Conservation (phyloP, 2,329 filamentous ascomycete genomes). For the Endoconidiophora polonica region DNA sequence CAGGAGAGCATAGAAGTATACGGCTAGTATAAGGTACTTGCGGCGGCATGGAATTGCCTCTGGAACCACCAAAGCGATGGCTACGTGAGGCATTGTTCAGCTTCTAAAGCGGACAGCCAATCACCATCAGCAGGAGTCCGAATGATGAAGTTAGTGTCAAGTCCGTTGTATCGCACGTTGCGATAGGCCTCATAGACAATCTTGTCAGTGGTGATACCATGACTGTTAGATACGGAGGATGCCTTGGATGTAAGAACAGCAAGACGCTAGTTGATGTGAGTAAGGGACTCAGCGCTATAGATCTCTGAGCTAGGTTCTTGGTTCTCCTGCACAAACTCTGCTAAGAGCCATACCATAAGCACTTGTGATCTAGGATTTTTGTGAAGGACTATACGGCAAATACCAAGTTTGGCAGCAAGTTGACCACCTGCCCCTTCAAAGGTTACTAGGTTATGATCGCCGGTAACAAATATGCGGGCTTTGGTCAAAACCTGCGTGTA, state of each 20-base stretch:
- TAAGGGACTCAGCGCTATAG: constrained; percentile 20
- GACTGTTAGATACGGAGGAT: constrained; percentile 32
- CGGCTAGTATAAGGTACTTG: too few relatives aligned
- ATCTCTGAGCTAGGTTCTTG: constrained; percentile 57
- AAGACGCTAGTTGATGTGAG: constrained; percentile 19
- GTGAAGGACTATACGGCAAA: constrained; percentile 36
- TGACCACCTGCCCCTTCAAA: constrained; percentile 88
- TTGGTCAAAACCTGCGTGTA: too few relatives aligned
- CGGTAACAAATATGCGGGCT: too few relatives aligned
- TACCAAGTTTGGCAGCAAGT: constrained; percentile 67
- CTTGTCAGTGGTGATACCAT: constrained; percentile 60
- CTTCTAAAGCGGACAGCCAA: too few relatives aligned
- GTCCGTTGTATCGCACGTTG: constrained; percentile 83
- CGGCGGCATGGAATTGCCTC: too few relatives aligned
- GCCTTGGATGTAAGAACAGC: constrained; percentile 15
- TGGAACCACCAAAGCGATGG: too few relatives aligned
- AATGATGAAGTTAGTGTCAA: constrained; percentile 81
- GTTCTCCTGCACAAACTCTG: constrained; percentile 80
- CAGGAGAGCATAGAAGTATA: too few relatives aligned
- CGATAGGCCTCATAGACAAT: constrained; percentile 83
- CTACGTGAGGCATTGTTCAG: too few relatives aligned
- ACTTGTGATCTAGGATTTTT: constrained; percentile 77
- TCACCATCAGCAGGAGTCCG: constrained; percentile 11
- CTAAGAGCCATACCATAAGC: constrained; percentile 82
- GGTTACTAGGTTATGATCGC: constrained; percentile 48